These are phyloP conservation scores for Rhizopogon sp. DNA, from an alignment of 768 basidiomycete genomes.

Conservation along the genomic window DNA sequence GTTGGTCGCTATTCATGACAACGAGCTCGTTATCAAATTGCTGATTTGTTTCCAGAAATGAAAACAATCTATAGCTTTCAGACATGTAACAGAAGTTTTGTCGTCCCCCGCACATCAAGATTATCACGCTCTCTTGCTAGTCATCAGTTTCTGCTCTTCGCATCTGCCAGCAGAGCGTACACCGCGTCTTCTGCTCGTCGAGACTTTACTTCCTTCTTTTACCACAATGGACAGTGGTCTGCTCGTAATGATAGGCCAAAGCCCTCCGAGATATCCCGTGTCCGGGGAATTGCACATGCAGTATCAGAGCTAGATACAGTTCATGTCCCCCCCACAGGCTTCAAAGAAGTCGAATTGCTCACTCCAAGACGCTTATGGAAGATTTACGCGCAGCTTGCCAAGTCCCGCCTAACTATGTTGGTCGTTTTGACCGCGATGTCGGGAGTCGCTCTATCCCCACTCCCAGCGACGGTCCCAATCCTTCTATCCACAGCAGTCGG, in stretches of 20 bases:
- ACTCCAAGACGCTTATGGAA: conserved; percentile 50
- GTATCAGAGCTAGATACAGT: conserved; percentile 2
- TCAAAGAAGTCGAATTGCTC: conserved; percentile 36
- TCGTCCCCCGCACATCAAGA: conserved; percentile 8
- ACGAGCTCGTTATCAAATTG: background rate
- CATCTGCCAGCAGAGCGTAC: conserved; percentile 2
- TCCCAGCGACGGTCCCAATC: conserved; percentile 78
- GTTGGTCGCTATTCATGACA: conserved; percentile 5
- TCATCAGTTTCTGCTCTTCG: background rate
- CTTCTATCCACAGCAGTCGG: conserved; percentile 85
- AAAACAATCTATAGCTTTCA: conserved; percentile 2
- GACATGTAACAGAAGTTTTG: conserved; percentile 10
- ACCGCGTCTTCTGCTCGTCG: conserved; percentile 25
- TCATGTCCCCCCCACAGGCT: conserved; percentile 19
- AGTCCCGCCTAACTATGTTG: conserved; percentile 76
- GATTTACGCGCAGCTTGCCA: conserved; percentile 79
- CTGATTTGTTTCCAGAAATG: conserved; percentile 11
- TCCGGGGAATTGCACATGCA: conserved; percentile 11
- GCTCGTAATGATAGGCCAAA: background rate
- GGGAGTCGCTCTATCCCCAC: conserved; percentile 87
- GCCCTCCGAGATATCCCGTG: background rate
- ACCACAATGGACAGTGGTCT: conserved; percentile 55
- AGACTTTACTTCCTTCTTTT: conserved; percentile 53
- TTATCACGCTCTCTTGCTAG: conserved; percentile 7
- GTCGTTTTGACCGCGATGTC: conserved; percentile 89